These are phyloP conservation scores for Volvox reticuliferus DNA, from an alignment of 139 green algal species.

Conservation along the genomic window DNA sequence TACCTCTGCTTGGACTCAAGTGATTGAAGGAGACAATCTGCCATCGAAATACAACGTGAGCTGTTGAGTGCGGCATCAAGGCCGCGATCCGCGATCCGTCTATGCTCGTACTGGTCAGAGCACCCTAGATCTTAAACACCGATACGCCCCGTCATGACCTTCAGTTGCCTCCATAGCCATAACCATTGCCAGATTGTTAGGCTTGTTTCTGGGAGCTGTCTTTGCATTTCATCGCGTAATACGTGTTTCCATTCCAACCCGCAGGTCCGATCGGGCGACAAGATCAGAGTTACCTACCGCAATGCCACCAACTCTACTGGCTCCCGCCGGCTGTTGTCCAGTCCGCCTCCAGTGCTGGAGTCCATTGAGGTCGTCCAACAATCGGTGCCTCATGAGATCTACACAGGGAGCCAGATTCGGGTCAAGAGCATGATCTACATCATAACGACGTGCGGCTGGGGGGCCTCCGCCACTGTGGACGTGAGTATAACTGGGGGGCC, in stretches of 20 bases:
- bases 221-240: no score
- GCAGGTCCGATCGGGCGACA: background rate
- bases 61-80: no score
- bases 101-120: no score
- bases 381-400: constrained; percentile 7
- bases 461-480: background rate
- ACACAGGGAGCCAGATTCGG: background rate
- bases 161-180: background rate
- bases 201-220: no score
- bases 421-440: constrained; percentile 12
- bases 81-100: no score
- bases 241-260: no score
- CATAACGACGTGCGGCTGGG: background rate
- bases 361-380: background rate
- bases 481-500: background rate
- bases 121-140: background rate
- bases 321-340: background rate
- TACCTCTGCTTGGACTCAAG: no score
- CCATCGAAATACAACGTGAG: no score
- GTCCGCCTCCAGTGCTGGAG: background rate
- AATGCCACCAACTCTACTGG: background rate
- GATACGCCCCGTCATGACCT: background rate
- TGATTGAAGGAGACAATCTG: no score
- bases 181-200: background rate
- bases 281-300: background rate